A percentile compares a stretch with the other conserved stretches of the same genome.
Evolutionary conservation across 2,329 filamentous ascomycete species (phyloP).

Genomic region (Cephalotrichum gorgonifer): DNA sequence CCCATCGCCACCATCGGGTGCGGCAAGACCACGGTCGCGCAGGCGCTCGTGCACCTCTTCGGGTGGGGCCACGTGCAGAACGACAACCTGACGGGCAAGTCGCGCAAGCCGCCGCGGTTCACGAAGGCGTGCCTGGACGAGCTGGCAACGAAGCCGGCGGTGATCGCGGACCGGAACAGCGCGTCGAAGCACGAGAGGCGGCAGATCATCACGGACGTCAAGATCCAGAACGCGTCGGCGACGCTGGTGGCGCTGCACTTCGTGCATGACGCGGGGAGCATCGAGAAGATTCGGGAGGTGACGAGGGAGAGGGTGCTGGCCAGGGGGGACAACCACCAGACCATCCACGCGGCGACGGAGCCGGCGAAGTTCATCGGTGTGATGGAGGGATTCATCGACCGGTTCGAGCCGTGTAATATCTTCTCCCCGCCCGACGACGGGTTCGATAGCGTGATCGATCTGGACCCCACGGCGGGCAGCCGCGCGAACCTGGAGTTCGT

Average conservation of each 20-base stretch:
- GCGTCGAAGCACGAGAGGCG: slow-evolving; percentile 78
- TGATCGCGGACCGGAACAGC: slow-evolving; percentile 91
- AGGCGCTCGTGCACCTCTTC: slow-evolving; percentile 74
- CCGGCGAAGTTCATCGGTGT: slow-evolving; percentile 69
- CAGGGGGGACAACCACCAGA: slow-evolving; percentile 94
- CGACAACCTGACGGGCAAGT: slow-evolving; percentile 80
- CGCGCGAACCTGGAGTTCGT: slow-evolving; percentile 77
- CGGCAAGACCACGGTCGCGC: slow-evolving; percentile 86
- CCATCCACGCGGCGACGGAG: slow-evolving; percentile 76
- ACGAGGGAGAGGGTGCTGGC: slow-evolving; percentile 71
- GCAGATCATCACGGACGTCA: slow-evolving; percentile 76
- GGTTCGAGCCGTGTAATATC: slow-evolving; percentile 70
- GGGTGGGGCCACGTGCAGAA: slow-evolving; percentile 92
- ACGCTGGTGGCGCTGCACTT: slow-evolving; percentile 82
- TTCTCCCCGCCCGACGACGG: slow-evolving; percentile 61
- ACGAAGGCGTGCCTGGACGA: slow-evolving; percentile 57
- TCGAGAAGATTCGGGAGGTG: slow-evolving; percentile 62
- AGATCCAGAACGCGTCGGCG: slow-evolving; percentile 48
- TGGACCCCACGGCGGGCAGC: slow-evolving; percentile 69
- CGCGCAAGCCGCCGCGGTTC: slow-evolving; percentile 63
- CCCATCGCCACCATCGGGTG: slow-evolving; percentile 92
- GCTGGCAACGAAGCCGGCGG: slow-evolving; percentile 56
- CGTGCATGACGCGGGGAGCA: slow-evolving; percentile 67
- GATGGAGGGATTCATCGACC: slow-evolving; percentile 86
- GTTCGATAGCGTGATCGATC: slow-evolving; percentile 77